Percentiles rank a stretch among this genome's conserved stretches.
Conservation (phyloP, 2,329 filamentous ascomycete species). For the Fusarium protoensiforme region DNA sequence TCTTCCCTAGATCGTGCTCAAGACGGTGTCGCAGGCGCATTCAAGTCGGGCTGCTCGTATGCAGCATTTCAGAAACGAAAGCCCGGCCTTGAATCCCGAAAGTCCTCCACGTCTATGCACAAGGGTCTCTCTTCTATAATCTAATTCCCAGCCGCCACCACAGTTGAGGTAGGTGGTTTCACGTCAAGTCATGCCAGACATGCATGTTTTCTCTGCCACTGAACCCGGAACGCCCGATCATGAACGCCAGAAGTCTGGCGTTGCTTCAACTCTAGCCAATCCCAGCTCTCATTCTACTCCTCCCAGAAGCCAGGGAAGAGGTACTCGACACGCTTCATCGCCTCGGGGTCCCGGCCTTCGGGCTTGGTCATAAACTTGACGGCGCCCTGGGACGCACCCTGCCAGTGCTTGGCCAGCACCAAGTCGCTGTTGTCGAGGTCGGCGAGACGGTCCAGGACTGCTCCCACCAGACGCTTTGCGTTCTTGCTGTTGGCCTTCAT, state of each 20-base stretch:
- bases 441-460: slow-evolving; percentile 86
- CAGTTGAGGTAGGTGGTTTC: not conserved
- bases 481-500: slow-evolving; percentile 95
- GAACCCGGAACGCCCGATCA: slow-evolving; percentile 21
- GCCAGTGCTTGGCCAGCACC: slow-evolving; percentile 83
- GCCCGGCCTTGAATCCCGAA: slow-evolving; percentile 2
- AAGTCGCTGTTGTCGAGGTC: slow-evolving; percentile 81
- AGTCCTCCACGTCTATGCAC: slow-evolving; percentile 7
- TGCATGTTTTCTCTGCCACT: slow-evolving; percentile 10
- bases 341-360: slow-evolving; percentile 77
- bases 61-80: slow-evolving; percentile 5
- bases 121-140: slow-evolving; percentile 5
- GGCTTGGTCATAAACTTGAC: slow-evolving; percentile 85
- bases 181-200: not conserved
- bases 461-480: slow-evolving; percentile 84
- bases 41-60: slow-evolving; percentile 12
- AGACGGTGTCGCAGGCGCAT: slow-evolving; percentile 1
- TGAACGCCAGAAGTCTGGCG: slow-evolving; percentile 9
- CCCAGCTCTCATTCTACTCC: slow-evolving; percentile 32
- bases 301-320: slow-evolving; percentile 86
- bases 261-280: not conserved
- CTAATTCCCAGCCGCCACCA: slow-evolving; percentile 26
- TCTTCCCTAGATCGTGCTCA: slow-evolving; percentile 1
- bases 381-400: slow-evolving; percentile 79
- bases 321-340: slow-evolving; percentile 83